Percentiles rank a stretch among this genome's conserved stretches.
phyloP scores from a whole-genome alignment of 1,139 yeast species.

The Starmera stellimalicola region DNA sequence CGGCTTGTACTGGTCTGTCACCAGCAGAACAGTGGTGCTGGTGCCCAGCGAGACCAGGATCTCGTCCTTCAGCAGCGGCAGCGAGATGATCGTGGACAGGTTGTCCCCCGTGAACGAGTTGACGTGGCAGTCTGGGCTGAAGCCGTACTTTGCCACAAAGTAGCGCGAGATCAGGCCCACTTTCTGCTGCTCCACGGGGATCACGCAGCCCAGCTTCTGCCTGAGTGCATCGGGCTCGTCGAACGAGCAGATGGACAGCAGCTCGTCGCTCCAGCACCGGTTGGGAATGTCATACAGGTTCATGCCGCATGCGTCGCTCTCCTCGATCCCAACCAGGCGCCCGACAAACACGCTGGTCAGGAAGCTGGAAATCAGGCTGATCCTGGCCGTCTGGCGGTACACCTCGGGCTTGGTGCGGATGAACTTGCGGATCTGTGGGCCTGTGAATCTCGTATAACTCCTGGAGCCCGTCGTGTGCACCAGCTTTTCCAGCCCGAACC shows the following conservation, averaged over 20 bases:
- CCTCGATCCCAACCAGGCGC: conserved; percentile 53
- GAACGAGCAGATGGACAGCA: conserved; percentile 28
- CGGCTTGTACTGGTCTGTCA: conserved; percentile 71
- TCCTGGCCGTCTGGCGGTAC: conserved; percentile 48
- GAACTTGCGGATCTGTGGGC: conserved; percentile 76
- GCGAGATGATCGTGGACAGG: conserved; percentile 76
- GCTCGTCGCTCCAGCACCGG: conserved; percentile 41
- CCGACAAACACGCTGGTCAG: conserved; percentile 67
- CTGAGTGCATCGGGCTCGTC: conserved; percentile 33
- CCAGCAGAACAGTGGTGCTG: conserved; percentile 74
- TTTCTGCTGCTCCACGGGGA: conserved; percentile 31
- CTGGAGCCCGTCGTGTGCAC: conserved; percentile 74
- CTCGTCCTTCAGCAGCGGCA: conserved; percentile 72
- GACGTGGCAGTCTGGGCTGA: conserved; percentile 41
- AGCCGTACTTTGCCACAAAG: conserved; percentile 57
- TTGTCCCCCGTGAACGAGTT: conserved; percentile 85
- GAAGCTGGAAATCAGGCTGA: conserved; percentile 73
- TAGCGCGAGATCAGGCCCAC: conserved; percentile 45
- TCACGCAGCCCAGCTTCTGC: conserved; percentile 18
- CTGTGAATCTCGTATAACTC: conserved; percentile 87
- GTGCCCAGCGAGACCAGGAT: conserved; percentile 80
- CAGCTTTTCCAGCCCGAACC: conserved; percentile 49
- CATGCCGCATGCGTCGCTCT: conserved; percentile 90
- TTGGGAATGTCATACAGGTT: conserved; percentile 63
- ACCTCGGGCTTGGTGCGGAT: conserved; percentile 44